Base-by-base conservation (phyloP, 768 basidiomycete genomes). In the Termitomyces sp. region DNA sequence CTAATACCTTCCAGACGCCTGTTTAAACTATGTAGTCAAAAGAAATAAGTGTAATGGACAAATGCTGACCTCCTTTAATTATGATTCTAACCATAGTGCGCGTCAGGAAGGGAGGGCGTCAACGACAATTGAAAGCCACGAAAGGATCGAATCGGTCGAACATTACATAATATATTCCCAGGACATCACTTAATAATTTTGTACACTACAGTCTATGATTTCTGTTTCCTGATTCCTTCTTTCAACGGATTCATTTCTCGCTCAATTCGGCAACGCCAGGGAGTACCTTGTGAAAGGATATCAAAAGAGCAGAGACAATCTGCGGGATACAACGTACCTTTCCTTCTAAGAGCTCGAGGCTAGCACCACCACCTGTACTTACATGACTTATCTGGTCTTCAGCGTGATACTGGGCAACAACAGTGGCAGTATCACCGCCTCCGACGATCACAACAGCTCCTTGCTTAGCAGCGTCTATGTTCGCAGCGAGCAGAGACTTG, bases 351-450 rank as follows among this genome's bases (percentile, higher is more conserved):
- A 99, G 81, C 73, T 99, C 96, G 58, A 99, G 83, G 69, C 88
- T 90, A 31, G 93, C 93, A 52, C 92, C 92, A 47, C 91, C 96
- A 61, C 96, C 96, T 37, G 96, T 99, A 71, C 90, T 93, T 66
- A 99, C 93, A 74, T 99, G 96, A 73, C 90, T 94, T 62, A 99
- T 79, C 71, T 92, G 86, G 64, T 88, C 86, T 72, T 99, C 96
- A 18, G 85, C 85, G 12, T 77, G 78, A 68, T 88, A 82, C 63
- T 95, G 85, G n/a, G 91, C 94, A 55, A 87, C 94, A 36, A 98
- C 81, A 5, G 96, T 98, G n/a, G 96, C 96, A 42, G 93, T 96
- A 71, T 95, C 94, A 61, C 93, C 93, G 64, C 94, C 94, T 55
- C 96, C 96, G 56, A 98, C 88, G 65, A 99, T 98, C 61, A 99